Base-by-base conservation (phyloP, 2,329 filamentous ascomycete species). In the Cadophora malorum region DNA sequence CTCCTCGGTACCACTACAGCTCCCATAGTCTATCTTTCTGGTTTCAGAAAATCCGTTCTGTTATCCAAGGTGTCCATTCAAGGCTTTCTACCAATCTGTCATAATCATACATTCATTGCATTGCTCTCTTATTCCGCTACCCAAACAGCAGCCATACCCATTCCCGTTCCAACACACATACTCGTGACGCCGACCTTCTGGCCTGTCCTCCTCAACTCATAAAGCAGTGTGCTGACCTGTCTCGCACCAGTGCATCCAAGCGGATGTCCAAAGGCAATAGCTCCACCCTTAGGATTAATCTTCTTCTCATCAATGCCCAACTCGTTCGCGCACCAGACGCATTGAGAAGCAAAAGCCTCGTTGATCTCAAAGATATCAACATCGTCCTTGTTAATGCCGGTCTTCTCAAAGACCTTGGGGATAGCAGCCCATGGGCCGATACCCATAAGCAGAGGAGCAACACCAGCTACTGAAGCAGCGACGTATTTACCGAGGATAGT, bases 311-410 rank as follows among this genome's bases (percentile, higher is more conserved):
- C 91, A 33, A 99, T 82, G 55, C 90, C 91, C 25, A 99, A 87
- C 84, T 97, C 90, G 76, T 96, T 92, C 71, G 92, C 88, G 80
- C 94, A 97, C 91, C 92, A 98, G 73, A 98, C 81, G 81, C 93
- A 97, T 86, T 98, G 95, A 71, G 89, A 92, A 38, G 96, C 96
- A 80, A 99, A 99, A 0, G 96, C 96, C 87, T 99, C 96, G 84
- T 99, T 99, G 86, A 99, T 97, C 87, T 99, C 96, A 78, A 88
- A 98, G 78, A 98, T 95, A 79, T 98, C 96, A 35, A 99, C 93
- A 74, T 98, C 95, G 67, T 97, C 91, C 81, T 90, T 93, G 78
- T 84, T 85, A 75, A 99, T 89, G 69, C 94, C 94, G 0, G 94
- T 92, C 80, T 96, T 94, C 79, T 92, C 87, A 66, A 97, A 90